Base-by-base conservation (phyloP, 1,284 basidiomycete species). In the Cutaneotrichosporon cutaneum region DNA sequence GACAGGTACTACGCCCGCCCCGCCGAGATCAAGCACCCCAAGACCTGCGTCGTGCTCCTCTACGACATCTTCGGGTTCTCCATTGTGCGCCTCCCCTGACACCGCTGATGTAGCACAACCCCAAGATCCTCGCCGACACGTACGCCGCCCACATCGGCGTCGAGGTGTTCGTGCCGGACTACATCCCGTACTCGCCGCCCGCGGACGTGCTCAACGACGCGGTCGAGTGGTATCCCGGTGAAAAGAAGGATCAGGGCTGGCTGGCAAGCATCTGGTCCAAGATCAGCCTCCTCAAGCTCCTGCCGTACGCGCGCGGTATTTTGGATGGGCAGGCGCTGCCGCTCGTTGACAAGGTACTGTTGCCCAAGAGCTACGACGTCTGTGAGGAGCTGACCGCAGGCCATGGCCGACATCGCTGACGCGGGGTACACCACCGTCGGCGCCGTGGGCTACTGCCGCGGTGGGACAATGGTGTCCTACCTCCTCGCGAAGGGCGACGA, bases 361-460 rank as follows among this genome's bases (percentile, higher is more conserved):
- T n/a, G 26, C 24, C 11, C 18, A 26, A 3, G 16, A 44, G 22
- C 13, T 21, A 33, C 18, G 22, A 13, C 8, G 14, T n/a, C 9
- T 21, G 13, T 9, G 26, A n/a, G 32, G 14, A 42, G 10, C 54
- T 45, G 21, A 44, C n/a, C 1, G 4, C 42, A 35, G 35, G 36
- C 48, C 18, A 53, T 52, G 30, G 10, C 13, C 11, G 39, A 36
- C 42, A 10, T 51, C 11, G n/a, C 42, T 0, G 24, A 45, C 24
- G 42, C 24, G 4, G 42, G 42, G 26, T 45, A 56, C 27, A 45
- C 27, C 39, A 84, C 82, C 56, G 70, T 89, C 51, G 87, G 87
- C 2, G 84, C 82, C 2, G 81, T 87, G 35, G 88, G 88, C 3
- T 88, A 86, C 74, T 88, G 88, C 71, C 87, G 82, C 64, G 88